Base-by-base conservation (phyloP, 495 filamentous ascomycete genomes). In the Aspergillus panamensis region DNA sequence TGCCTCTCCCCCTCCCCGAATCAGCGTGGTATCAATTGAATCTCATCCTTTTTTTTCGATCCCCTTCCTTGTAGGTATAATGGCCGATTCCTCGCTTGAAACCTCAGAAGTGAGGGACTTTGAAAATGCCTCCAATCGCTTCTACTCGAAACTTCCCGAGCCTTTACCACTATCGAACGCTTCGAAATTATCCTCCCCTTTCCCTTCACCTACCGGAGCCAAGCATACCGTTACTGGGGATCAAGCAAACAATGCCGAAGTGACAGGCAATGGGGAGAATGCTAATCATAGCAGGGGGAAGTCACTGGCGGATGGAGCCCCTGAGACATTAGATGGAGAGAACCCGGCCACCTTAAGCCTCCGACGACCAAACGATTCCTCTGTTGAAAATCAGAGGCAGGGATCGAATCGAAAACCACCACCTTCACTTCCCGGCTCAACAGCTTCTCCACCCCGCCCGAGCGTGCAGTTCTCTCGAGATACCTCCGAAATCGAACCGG, bases 391-490 rank as follows among this genome's bases (percentile, higher is more conserved):
- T 32, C 58, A 55, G 12, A 62, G 64, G 45, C 60, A 64, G 16
- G 58, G 66, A 35, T 35, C 48, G 39, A 65, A 33, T 17, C 66
- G 67, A 20, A 67, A 65, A 19, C 60, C 61, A n/a, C 71, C 67
- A 40, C 45, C 65, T 9, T 69, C 72, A 14, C 30, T 66, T 4
- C 59, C 68, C 8, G 77, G 74, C 19, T 57, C 70, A n/a, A 69
- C 72, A 17, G 77, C 75, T 25, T 72, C 77, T 1, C 77, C 80
- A 8, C 75, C 76, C 20, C 72, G 81, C 47, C 80, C 78, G 17
- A 87, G 81, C 60, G 86, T 90, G 12, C 87, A 90, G 60, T 90
- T 90, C 63, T 77, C 75, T 31, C 78, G 76, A 29, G 69, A 81
- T 52, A 77, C 84, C 35, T 67, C 63, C 12, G 71, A 80, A 33